Evolutionary conservation across 2,329 filamentous ascomycete species (phyloP).

Genomic region (Colletotrichum sp.): DNA sequence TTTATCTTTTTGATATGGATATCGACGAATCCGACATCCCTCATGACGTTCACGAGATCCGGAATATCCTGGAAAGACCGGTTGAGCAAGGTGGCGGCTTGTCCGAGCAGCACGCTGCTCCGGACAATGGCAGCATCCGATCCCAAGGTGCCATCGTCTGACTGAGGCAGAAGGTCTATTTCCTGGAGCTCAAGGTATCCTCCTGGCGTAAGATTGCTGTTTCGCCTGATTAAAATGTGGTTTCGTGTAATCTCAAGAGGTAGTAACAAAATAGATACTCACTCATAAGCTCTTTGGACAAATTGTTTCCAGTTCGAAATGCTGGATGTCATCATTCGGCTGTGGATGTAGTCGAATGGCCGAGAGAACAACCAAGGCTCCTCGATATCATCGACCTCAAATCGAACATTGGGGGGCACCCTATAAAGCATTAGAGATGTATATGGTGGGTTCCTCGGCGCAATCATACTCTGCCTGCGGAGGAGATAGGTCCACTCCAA

Average conservation of each 20-base stretch:
- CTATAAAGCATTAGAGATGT: neutral
- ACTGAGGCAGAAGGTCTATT: neutral
- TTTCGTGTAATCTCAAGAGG: neutral
- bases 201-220: neutral
- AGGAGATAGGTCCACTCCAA: neutral
- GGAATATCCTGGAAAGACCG: neutral
- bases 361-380: neutral
- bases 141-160: neutral
- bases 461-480: neutral
- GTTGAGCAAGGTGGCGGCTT: neutral
- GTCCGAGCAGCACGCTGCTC: neutral
- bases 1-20: neutral
- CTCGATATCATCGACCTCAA: neutral
- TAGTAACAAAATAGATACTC: rapidly evolving
- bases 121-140: neutral
- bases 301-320: neutral
- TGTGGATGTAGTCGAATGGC: neutral
- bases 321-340: neutral
- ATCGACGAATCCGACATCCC: neutral
- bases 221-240: rapidly evolving
- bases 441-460: rapidly evolving
- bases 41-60: neutral
- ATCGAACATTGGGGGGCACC: neutral
- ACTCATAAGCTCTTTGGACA: neutral
- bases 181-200: neutral